These are phyloP conservation scores for Lachancea sp. DNA, from an alignment of 805 yeast species.

Conservation along the genomic window DNA sequence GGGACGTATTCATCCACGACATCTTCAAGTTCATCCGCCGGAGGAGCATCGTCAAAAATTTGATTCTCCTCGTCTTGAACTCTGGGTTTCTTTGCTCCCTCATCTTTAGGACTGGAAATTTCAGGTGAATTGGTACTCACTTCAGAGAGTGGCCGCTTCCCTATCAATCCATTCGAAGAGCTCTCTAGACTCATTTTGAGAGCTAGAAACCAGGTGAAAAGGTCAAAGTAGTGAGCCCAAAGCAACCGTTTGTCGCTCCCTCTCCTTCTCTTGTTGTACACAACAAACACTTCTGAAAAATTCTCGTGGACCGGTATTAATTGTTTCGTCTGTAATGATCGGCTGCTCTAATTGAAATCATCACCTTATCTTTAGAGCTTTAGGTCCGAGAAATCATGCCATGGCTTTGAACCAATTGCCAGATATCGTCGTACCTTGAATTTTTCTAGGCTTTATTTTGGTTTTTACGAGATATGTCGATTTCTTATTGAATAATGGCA, in stretches of 20 bases:
- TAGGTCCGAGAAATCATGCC: no score
- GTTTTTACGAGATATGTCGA: no score
- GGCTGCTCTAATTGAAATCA: no score
- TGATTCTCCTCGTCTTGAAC: slow-evolving; percentile 12
- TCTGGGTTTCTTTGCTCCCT: slow-evolving; percentile 7
- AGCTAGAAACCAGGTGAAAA: neutral
- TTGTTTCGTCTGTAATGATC: no score
- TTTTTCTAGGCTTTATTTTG: no score
- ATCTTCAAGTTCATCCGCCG: slow-evolving; percentile 19
- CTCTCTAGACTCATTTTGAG: slow-evolving; percentile 5
- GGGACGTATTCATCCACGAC: slow-evolving; percentile 18
- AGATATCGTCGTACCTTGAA: no score
- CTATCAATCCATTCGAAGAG: slow-evolving; percentile 1
- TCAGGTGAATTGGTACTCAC: slow-evolving; percentile 1
- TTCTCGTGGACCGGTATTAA: no score
- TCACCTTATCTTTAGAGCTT: no score
- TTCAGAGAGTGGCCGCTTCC: slow-evolving; percentile 7
- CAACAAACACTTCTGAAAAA: no score
- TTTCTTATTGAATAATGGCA: no score
- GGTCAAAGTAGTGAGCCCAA: neutral
- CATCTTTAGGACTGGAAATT: neutral
- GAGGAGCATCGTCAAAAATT: slow-evolving; percentile 10
- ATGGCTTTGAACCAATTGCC: no score
- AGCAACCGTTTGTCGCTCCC: neutral
- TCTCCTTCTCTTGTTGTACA: neutral